Percentiles rank a stretch among this genome's conserved stretches.
These are phyloP conservation scores for Simplicillium aogashimaense DNA, from an alignment of 2,329 filamentous ascomycete species.

Conservation along the genomic window DNA sequence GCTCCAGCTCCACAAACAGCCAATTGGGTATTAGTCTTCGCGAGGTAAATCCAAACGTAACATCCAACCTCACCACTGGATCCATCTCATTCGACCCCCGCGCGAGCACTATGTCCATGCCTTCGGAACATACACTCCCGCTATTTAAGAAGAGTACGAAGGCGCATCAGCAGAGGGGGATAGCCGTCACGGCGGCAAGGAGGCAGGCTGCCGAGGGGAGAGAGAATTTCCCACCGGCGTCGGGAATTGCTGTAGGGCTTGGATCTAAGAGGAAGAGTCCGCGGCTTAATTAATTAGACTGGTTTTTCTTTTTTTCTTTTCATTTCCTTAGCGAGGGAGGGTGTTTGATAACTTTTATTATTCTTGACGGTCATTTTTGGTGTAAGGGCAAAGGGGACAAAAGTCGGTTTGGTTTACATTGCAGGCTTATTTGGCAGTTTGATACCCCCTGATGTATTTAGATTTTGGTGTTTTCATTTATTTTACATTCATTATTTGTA, in stretches of 20 bases:
- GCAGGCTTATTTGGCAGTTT: constrained; percentile 3
- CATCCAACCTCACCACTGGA: constrained; percentile 27
- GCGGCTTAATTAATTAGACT: constrained; percentile 25
- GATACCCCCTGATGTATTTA: constrained; percentile 5
- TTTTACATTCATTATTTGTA: background rate
- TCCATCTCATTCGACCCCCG: constrained; percentile 30
- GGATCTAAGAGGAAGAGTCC: constrained; percentile 45
- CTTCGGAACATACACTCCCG: constrained; percentile 33
- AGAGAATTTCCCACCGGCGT: constrained; percentile 37
- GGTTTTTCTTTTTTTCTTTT: constrained; percentile 8
- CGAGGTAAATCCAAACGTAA: constrained; percentile 44
- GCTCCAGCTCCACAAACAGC: constrained; percentile 16
- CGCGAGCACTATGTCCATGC: constrained; percentile 29
- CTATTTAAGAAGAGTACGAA: constrained; percentile 33
- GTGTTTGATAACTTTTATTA: constrained; percentile 6
- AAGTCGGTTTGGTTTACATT: constrained; percentile 4
- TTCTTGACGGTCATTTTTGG: no score
- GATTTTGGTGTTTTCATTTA: constrained; percentile 1
- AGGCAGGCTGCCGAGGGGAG: constrained; percentile 30
- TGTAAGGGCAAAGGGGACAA: no score
- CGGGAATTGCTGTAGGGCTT: constrained; percentile 18
- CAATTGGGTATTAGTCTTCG: constrained; percentile 36
- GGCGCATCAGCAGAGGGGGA: constrained; percentile 8
- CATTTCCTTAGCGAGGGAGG: constrained; percentile 8
- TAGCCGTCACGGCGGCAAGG: constrained; percentile 20